A percentile compares a stretch with the other conserved stretches of the same genome.
Evolutionary conservation across 768 basidiomycete genomes (phyloP).

Genomic region (Pleurotus djamor): DNA sequence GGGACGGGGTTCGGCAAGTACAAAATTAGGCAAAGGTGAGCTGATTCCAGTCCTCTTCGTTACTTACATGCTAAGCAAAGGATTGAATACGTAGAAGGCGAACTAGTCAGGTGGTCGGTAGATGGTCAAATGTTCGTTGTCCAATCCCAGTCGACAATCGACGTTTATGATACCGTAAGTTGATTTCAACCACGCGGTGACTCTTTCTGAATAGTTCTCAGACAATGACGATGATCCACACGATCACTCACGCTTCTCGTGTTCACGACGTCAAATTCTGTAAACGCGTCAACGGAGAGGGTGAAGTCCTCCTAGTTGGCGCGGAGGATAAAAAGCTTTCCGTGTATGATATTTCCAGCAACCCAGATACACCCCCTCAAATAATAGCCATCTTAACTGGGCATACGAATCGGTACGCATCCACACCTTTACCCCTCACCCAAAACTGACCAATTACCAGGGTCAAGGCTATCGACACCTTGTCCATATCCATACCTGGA

Average conservation of each 20-base stretch:
- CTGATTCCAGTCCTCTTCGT: background rate
- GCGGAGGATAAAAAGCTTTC: slow-evolving; percentile 91
- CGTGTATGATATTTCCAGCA: slow-evolving; percentile 61
- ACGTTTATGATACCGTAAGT: slow-evolving; percentile 78
- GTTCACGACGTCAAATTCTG: slow-evolving; percentile 85
- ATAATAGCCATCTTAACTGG: slow-evolving; percentile 76
- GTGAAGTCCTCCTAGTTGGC: slow-evolving; percentile 76
- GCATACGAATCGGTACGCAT: slow-evolving; percentile 79
- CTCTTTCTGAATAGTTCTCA: slow-evolving; percentile 23
- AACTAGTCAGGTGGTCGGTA: slow-evolving; percentile 86
- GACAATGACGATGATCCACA: slow-evolving; percentile 79
- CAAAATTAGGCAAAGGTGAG: slow-evolving; percentile 85
- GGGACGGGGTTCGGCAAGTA: slow-evolving; percentile 86
- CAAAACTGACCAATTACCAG: slow-evolving; percentile 32
- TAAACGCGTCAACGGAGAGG: slow-evolving; percentile 48
- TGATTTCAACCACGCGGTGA: background rate
- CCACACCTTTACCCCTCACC: background rate
- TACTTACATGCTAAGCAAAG: background rate
- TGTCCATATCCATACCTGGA: slow-evolving; percentile 56
- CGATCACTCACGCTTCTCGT: slow-evolving; percentile 74
- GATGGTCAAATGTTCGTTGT: slow-evolving; percentile 80
- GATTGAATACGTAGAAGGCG: slow-evolving; percentile 64
- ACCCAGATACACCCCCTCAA: slow-evolving; percentile 42
- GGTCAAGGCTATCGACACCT: slow-evolving; percentile 77
- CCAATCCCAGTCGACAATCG: slow-evolving; percentile 70